Evolutionary conservation across 2,329 filamentous ascomycete species (phyloP), one percentile per base, ranked within the genome.

Genomic region (Diaporthe vexans): DNA sequence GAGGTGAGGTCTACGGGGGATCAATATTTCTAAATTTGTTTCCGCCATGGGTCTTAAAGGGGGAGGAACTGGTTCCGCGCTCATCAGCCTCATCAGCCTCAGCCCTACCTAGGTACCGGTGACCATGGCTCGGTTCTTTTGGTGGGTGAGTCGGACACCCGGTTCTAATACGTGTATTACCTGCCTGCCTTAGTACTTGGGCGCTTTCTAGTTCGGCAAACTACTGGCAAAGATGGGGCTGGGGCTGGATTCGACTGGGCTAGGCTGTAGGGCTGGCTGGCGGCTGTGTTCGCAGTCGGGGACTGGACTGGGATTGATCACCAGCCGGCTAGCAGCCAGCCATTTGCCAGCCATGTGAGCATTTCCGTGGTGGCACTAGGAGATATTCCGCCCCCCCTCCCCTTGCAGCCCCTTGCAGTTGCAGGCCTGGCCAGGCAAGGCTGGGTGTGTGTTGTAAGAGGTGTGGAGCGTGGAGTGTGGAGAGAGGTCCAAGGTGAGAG

Each of bases 21-120:
- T n/a, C n/a, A n/a, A n/a, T n/a, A n/a, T 40, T 24, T 59, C 56
- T 59, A 59, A 33, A 63, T 46, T 46, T 63, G 33, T 29, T 51
- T 29, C 8, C 15, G 40, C 40, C 40, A 10, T 37, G 35, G 37
- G 4, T 15, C 11, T 17, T 6, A 11, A 17, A n/a, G n/a, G n/a
- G n/a, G 40, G 4, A 43, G 13, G 58, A 26, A 15, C 0, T 8
- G 3, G 24, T 43, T 63, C 43, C 24, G 17, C 13, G 1, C 29
- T 65, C n/a, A n/a, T n/a, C n/a, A n/a, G n/a, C n/a, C n/a, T n/a
- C n/a, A n/a, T n/a, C 59, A 65, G 59, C 59, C 59, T 65, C 59
- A 65, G 59, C 59, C 59, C 40, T 65, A 65, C 17, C 17, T 35
- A 65, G 15, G 26, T 65, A 48, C 59, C 26, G 21, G 43, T 33